Evolutionary conservation across 371 early-diverging fungal species (phyloP).

Genomic region (Mortierella sp.): DNA sequence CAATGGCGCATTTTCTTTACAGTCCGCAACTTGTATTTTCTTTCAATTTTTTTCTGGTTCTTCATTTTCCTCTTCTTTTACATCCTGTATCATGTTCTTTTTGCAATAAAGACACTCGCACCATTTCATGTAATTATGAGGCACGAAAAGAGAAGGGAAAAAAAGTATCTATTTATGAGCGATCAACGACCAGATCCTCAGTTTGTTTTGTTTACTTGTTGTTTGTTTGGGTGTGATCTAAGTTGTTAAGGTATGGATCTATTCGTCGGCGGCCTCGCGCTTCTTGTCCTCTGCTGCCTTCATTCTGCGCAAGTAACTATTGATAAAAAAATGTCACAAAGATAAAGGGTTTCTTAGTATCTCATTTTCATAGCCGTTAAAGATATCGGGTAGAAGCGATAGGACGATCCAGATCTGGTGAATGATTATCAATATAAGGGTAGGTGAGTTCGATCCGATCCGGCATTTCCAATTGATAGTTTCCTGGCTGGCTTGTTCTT

Average conservation of each 20-base stretch:
- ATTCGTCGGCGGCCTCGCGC: constrained; percentile 59
- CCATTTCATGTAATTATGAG: not conserved
- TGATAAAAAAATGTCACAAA: not conserved
- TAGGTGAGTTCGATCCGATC: no score
- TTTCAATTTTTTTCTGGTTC: not conserved
- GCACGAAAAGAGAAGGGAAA: not conserved
- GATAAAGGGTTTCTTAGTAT: not conserved
- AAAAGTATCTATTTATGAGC: not conserved
- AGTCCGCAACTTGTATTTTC: not conserved
- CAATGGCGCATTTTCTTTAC: not conserved
- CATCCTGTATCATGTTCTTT: not conserved
- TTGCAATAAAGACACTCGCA: not conserved
- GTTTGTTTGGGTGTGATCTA: not conserved
- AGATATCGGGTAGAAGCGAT: no score
- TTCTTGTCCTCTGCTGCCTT: constrained; percentile 66
- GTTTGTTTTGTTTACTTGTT: not conserved
- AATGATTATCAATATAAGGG: not conserved
- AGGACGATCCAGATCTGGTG: no score
- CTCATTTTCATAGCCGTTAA: not conserved
- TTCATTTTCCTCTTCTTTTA: not conserved
- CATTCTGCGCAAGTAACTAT: constrained; percentile 73
- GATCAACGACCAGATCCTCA: not conserved
- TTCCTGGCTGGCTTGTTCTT: not conserved
- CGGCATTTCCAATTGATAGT: not conserved
- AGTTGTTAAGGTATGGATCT: constrained; percentile 16